Evolutionary conservation across 2,329 filamentous ascomycete species (phyloP), one percentile per base, ranked within the genome.

Genomic region (Chaetomium strumarium): DNA sequence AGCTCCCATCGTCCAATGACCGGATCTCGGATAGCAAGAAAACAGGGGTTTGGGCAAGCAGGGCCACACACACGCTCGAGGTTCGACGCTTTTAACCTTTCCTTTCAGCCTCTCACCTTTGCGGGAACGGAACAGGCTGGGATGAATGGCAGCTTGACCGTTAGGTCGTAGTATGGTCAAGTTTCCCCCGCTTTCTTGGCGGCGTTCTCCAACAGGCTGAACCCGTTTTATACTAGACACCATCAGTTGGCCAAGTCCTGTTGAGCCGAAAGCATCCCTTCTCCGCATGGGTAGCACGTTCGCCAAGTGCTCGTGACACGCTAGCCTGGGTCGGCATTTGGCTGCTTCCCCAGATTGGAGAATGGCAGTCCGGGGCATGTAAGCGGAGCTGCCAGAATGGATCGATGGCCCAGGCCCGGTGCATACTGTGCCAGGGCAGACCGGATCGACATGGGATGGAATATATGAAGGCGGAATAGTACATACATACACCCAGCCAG

Each of bases 301-400:
- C 24, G 55, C 55, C 43, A 52, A 52, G 42, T 40, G 40, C 44
- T 42, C 42, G 39, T 49, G 52, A 41, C 36, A 31, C 20, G 33
- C 50, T 49, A 53, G 44, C 20, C 40, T 47, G 33, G 29, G 33
- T 52, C 56, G 56, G 56, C 56, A 58, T 52, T 53, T 58, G 38
- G 37, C 12, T 34, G 30, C 43, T 45, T 52, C 36, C 40, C 49
- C 40, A 51, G 53, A 52, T 55, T 55, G 48, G 44, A 46, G 42
- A 46, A 49, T 48, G 39, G 48, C n/a, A 41, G 38, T 38, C 30
- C 13, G 37, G 29, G n/a, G 51, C 9, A n/a, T 48, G 40, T 10
- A n/a, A 45, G 36, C 31, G 29, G 45, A 44, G 14, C n/a, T 45
- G 43, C 40, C 31, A 38, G 24, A 24, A 24, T 24, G 24, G 24